A percentile compares a stretch with the other conserved stretches of the same genome.
Conservation (phyloP, 805 yeast species). For the Wickerhamomyces alni region DNA sequence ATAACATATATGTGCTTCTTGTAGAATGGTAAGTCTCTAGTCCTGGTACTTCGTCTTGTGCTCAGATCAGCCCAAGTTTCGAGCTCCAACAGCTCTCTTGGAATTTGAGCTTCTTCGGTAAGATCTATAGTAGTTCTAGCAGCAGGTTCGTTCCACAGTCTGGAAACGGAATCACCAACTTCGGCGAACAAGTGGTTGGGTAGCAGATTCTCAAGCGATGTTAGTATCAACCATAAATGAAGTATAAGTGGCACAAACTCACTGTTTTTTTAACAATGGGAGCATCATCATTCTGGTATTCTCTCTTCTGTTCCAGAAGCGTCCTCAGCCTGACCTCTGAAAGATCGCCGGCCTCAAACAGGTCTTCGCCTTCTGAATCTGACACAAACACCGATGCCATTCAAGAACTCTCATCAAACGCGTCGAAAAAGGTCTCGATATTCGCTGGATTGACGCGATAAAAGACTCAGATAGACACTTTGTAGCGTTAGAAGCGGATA, state of each 20-base stretch:
- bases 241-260: background rate
- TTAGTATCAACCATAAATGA: background rate
- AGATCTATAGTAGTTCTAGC: no score
- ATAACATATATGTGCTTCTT: slow-evolving; percentile 23
- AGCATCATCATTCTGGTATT: no score
- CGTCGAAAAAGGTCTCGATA: no score
- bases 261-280: background rate
- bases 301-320: background rate
- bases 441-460: no score
- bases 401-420: background rate
- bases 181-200: no score
- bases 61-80: background rate
- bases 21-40: slow-evolving; percentile 16
- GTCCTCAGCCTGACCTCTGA: background rate
- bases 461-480: no score
- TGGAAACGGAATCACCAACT: no score
- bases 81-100: background rate
- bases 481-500: no score
- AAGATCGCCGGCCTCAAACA: background rate
- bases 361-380: slow-evolving; percentile 12
- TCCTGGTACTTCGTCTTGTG: slow-evolving; percentile 1
- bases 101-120: background rate
- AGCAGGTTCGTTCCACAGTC: no score
- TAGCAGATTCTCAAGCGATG: no score
- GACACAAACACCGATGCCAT: slow-evolving; percentile 3